Evolutionary conservation across 1,139 yeast genomes (phyloP).

Genomic region (Lodderomyces theae): DNA sequence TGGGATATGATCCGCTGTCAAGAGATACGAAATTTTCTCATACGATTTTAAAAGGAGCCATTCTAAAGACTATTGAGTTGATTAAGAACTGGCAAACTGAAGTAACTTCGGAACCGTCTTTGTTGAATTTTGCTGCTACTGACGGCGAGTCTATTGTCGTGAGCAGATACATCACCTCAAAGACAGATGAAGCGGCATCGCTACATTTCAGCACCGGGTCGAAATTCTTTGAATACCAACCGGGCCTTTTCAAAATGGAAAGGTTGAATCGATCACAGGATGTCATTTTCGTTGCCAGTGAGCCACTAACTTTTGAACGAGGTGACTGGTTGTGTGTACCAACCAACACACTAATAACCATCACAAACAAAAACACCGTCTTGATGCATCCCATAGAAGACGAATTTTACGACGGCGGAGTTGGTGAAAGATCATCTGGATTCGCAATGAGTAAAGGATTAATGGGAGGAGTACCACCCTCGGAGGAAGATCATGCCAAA

Average conservation of each 20-base stretch:
- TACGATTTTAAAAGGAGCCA: constrained; percentile 59
- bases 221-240: constrained; percentile 81
- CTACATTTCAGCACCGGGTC: constrained; percentile 94
- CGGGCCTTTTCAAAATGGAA: constrained; percentile 92
- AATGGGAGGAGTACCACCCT: constrained; percentile 49
- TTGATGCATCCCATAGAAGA: constrained; percentile 87
- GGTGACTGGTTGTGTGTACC: constrained; percentile 98
- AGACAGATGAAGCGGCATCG: constrained; percentile 93
- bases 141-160: constrained; percentile 90
- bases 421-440: constrained; percentile 66
- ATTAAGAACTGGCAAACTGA: constrained; percentile 64
- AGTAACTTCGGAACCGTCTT: constrained; percentile 66
- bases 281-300: constrained; percentile 94
- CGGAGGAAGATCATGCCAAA: not conserved
- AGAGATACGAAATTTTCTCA: constrained; percentile 42
- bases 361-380: constrained; percentile 75
- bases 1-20: constrained; percentile 71
- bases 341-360: constrained; percentile 82
- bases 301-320: constrained; percentile 92
- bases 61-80: constrained; percentile 67
- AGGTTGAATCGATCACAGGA: constrained; percentile 88
- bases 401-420: constrained; percentile 76
- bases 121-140: constrained; percentile 90
- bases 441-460: constrained; percentile 90
- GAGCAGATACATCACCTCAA: constrained; percentile 83